A percentile compares a stretch with the other conserved stretches of the same genome.
Conservation (phyloP, 2,329 filamentous ascomycete genomes). For the Verticillium nubilum region DNA sequence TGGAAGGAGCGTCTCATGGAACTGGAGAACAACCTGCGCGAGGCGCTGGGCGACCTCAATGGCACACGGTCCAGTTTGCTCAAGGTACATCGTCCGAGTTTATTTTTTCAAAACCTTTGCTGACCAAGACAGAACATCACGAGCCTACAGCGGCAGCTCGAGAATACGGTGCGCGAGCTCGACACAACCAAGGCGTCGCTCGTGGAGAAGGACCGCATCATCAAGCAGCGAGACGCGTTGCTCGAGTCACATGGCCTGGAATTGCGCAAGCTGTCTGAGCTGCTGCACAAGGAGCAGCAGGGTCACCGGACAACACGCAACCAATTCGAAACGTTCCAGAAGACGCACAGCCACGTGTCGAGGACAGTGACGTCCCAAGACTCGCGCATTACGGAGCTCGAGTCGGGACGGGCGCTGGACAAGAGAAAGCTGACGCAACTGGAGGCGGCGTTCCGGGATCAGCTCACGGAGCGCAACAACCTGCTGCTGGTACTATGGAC, state of each 20-base stretch:
- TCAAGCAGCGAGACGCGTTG: constrained; percentile 82
- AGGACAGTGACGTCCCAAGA: constrained; percentile 82
- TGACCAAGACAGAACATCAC: constrained; percentile 59
- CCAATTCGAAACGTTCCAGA: constrained; percentile 82
- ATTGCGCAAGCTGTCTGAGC: constrained; percentile 74
- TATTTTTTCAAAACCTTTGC: not conserved
- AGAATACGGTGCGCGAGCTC: constrained; percentile 76
- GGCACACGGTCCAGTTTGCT: constrained; percentile 82
- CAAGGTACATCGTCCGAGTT: constrained; percentile 50
- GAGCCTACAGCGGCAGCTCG: constrained; percentile 82
- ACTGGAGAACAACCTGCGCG: constrained; percentile 80
- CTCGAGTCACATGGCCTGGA: constrained; percentile 88
- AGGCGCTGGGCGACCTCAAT: constrained; percentile 81
- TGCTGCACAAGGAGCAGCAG: constrained; percentile 86
- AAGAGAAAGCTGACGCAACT: constrained; percentile 69
- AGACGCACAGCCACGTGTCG: constrained; percentile 81
- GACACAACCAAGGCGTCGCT: constrained; percentile 71
- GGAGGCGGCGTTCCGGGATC: constrained; percentile 78
- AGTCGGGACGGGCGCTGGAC: constrained; percentile 71
- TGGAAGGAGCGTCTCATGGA: constrained; percentile 91
- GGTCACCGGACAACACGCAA: constrained; percentile 81
- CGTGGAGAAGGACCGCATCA: constrained; percentile 83
- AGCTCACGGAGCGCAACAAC: constrained; percentile 84
- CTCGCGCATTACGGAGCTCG: constrained; percentile 77
- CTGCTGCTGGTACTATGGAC: constrained; percentile 89